Base-by-base conservation (phyloP, 164 flowering plant species). In the Dillenia turbinata region DNA sequence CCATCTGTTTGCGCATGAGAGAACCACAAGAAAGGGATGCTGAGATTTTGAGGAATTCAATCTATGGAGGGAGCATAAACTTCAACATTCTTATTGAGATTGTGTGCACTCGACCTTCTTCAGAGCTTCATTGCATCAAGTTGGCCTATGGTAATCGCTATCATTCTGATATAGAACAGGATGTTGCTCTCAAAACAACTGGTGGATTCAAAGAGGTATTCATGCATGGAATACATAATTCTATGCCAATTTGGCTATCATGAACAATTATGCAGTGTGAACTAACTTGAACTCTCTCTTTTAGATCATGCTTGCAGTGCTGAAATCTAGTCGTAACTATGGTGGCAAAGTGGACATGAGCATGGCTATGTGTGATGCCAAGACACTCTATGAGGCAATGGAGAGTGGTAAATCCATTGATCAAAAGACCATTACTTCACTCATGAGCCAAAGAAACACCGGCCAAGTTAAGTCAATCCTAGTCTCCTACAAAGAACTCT, bases 351-450 rank as follows among this genome's bases (percentile, higher is more conserved):
- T 71, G 52, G 71, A 64, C 56, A 63, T 44, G 59, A 71, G 78
- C 75, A 74, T 77, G 81, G 78, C 78, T 13, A 72, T 78, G 78
- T 75, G 81, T 44, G 81, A 78, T 57, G 76, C 81, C 14, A 78
- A 78, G 73, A 71, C 72, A 43, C 61, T 78, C 43, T 78, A 67
- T 47, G 81, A 78, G 57, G 78, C 81, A 44, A 69, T 78, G 68
- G 81, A 75, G 77, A 78, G 78, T 49, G 78, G 81, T 1, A 67
- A 56, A 45, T 67, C 54, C 19, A 43, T 75, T 10, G 81, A 78
- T 60, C 52, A 60, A 59, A 70, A 58, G 62, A 70, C 77, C 16
- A 70, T 78, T 12, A 49, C 67, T 49, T 69, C 77, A 0, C 55
- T 75, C 1, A 10, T 78, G 45, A 67, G 73, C 57, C 70, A 68